Conservation (phyloP, 495 filamentous ascomycete genomes). For the Talaromyces proteolyticus region DNA sequence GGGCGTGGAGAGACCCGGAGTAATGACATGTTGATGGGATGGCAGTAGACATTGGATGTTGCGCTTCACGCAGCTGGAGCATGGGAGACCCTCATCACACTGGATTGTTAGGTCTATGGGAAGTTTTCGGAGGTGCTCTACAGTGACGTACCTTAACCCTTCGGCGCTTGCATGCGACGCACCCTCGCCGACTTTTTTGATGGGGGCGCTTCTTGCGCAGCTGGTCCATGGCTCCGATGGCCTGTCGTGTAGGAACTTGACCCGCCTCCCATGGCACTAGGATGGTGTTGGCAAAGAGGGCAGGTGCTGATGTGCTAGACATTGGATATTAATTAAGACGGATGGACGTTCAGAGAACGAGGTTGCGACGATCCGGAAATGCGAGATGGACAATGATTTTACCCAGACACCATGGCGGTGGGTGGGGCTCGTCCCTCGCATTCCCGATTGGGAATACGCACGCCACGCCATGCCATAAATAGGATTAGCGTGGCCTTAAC, state of each 20-base stretch:
- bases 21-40: not conserved
- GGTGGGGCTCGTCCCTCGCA: not conserved
- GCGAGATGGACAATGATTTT: too few relatives aligned
- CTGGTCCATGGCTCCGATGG: not conserved
- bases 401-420: not conserved
- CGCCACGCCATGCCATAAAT: not conserved
- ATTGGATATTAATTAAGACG: not conserved
- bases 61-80: not conserved
- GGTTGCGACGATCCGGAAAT: too few relatives aligned
- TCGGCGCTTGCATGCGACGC: constrained; percentile 30
- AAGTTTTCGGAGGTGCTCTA: not conserved
- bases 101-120: not conserved
- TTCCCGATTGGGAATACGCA: not conserved
- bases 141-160: constrained; percentile 24
- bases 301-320: too few relatives aligned
- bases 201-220: not conserved
- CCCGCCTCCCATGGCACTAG: not conserved
- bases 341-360: too few relatives aligned
- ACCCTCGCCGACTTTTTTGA: constrained; percentile 32
- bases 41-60: not conserved
- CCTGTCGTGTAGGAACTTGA: not conserved
- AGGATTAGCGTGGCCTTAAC: constrained; percentile 1
- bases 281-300: not conserved
- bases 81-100: not conserved
- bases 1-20: not conserved